Evolutionary conservation across 2,329 filamentous ascomycete genomes (phyloP).

Genomic region (Sporothrix brasiliensis): DNA sequence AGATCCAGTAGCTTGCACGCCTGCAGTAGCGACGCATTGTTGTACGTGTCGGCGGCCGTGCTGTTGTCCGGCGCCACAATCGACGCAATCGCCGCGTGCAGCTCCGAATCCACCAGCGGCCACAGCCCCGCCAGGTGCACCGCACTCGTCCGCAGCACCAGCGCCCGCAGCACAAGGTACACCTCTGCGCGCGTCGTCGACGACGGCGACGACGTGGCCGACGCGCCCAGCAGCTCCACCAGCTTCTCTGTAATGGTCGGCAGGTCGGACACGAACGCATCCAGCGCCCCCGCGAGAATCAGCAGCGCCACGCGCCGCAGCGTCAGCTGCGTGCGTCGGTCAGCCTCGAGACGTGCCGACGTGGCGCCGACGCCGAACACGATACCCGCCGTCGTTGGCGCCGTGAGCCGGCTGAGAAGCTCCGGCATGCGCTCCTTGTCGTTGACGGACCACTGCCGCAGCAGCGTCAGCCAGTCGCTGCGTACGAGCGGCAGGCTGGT

Average conservation of each 20-base stretch:
- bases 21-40: slow-evolving; percentile 76
- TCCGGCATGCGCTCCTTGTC: slow-evolving; percentile 91
- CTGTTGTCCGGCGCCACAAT: slow-evolving; percentile 69
- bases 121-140: slow-evolving; percentile 82
- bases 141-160: slow-evolving; percentile 76
- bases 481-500: slow-evolving; percentile 66
- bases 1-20: slow-evolving; percentile 92
- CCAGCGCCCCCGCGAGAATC: slow-evolving; percentile 73
- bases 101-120: slow-evolving; percentile 85
- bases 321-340: slow-evolving; percentile 88
- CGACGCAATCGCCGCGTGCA: slow-evolving; percentile 77
- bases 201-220: slow-evolving; percentile 85
- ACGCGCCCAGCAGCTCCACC: slow-evolving; percentile 82
- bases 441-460: slow-evolving; percentile 79
- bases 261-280: slow-evolving; percentile 79
- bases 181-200: slow-evolving; percentile 86
- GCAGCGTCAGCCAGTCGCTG: slow-evolving; percentile 72
- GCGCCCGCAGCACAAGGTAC: slow-evolving; percentile 81
- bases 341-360: slow-evolving; percentile 90
- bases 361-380: slow-evolving; percentile 98
- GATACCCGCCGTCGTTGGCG: slow-evolving; percentile 90
- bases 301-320: slow-evolving; percentile 80
- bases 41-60: slow-evolving; percentile 70
- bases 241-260: slow-evolving; percentile 76
- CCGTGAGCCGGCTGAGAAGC: slow-evolving; percentile 75